phyloP scores from a whole-genome alignment of 305 asterid species.

The Withania somnifera region DNA sequence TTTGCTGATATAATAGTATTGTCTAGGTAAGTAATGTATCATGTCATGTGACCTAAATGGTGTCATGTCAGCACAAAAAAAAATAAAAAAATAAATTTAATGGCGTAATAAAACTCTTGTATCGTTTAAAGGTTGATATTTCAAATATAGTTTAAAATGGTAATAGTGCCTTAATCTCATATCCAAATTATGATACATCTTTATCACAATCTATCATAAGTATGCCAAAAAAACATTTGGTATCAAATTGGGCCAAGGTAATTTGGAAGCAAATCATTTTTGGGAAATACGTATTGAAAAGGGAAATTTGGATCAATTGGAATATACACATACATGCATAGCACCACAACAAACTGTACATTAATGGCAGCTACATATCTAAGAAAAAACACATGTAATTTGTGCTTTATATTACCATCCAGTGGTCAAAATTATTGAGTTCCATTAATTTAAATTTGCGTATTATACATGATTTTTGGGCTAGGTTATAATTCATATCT shows the following conservation, averaged over 20 bases:
- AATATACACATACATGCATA: not conserved
- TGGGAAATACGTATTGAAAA: not conserved
- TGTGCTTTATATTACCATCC: not conserved
- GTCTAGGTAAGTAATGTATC: too few species aligned
- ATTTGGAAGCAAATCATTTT: not conserved
- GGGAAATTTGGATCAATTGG: not conserved
- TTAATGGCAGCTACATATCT: not conserved
- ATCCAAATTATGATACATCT: not conserved
- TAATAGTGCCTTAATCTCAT: too few species aligned
- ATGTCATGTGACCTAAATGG: too few species aligned
- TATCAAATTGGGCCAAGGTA: not conserved
- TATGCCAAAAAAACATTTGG: not conserved
- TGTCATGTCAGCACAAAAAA: too few species aligned
- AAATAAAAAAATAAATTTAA: too few species aligned
- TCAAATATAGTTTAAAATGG: too few species aligned
- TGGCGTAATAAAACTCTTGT: too few species aligned
- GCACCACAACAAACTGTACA: not conserved
- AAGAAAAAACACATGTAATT: not conserved
- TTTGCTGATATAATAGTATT: too few species aligned
- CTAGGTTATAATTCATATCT: not conserved
- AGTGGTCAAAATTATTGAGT: not conserved
- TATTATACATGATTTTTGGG: fast-evolving
- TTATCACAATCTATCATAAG: not conserved
- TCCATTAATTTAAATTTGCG: not conserved
- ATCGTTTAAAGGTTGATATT: too few species aligned